Base-by-base conservation (phyloP, 805 yeast species). In the Wickerhamomyces bisporus region DNA sequence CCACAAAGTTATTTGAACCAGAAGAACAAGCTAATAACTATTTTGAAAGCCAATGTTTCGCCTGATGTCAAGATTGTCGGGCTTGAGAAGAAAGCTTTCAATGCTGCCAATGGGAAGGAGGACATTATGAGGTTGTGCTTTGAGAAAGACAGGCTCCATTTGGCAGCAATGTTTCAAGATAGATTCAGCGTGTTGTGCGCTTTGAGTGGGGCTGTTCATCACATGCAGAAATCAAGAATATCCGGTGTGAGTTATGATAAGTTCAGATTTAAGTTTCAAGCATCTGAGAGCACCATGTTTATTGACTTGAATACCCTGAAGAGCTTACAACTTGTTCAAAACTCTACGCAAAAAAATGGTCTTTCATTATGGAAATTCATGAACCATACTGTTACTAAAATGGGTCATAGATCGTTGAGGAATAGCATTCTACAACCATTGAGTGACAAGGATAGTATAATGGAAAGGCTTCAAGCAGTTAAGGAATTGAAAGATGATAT, bases 381-480 rank as follows among this genome's bases (percentile, higher is more conserved):
- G 31, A 61, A 71, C 43, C 44, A 50, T 1, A 69, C 75, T 0
- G 40, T 49, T 0, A 72, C 78, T 0, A 66, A 61, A 36, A 73
- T 72, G 77, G 78, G 77, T 0, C 53, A 50, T 13, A 44, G 77
- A 35, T 40, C 64, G 6, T 48, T 73, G 34, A 60, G 62, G 42
- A 65, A 58, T 26, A 70, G 61, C 36, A 61, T 71, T 3, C 42
- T 72, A n/a, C 78, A 72, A 40, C 78, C 77, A 0, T 45, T 72
- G 13, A 68, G 73, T 1, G 66, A 68, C 43, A 42, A 40, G 14
- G 42, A 44, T 0, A 61, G 68, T 17, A 60, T 73, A 3, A 39
- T 47, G 10, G 45, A 61, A 28, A 54, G 78, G 28, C 46, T 59
- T 11, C 58, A 57, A 4, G 55, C 72, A 1, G 66, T 70, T 0